A percentile compares a stretch with the other conserved stretches of the same genome.
Evolutionary conservation across 2,329 filamentous ascomycete species (phyloP).

Genomic region (Beauveria sp.): DNA sequence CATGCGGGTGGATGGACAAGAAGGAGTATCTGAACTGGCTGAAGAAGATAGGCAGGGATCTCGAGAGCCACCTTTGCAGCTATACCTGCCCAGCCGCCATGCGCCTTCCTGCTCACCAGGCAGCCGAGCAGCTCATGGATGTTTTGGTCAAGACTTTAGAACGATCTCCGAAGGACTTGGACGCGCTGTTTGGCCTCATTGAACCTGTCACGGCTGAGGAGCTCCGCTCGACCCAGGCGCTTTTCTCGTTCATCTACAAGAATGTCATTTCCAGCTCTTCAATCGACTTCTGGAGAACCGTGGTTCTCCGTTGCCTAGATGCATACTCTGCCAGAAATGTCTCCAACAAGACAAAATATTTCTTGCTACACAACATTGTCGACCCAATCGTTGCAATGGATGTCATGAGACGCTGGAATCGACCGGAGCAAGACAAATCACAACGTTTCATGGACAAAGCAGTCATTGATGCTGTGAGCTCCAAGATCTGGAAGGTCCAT

Average conservation of each 20-base stretch:
- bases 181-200: constrained; percentile 77
- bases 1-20: constrained; percentile 64
- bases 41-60: constrained; percentile 62
- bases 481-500: constrained; percentile 89
- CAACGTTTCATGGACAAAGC: constrained; percentile 75
- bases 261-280: constrained; percentile 78
- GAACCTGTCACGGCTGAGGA: constrained; percentile 78
- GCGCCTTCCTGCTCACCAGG: constrained; percentile 80
- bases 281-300: constrained; percentile 74
- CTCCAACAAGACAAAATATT: constrained; percentile 86
- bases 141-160: constrained; percentile 77
- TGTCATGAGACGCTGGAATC: constrained; percentile 74
- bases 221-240: constrained; percentile 65
- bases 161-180: constrained; percentile 66
- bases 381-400: constrained; percentile 97
- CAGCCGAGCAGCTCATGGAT: constrained; percentile 77
- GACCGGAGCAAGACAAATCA: constrained; percentile 44
- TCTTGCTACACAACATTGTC: constrained; percentile 82
- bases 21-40: constrained; percentile 54
- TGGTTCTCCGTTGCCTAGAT: constrained; percentile 80
- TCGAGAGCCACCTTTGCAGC: constrained; percentile 65
- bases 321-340: constrained; percentile 72
- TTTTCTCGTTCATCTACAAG: constrained; percentile 78
- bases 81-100: constrained; percentile 65
- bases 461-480: constrained; percentile 84